Evolutionary conservation across 148 eudicot species (phyloP).

Genomic region (Vaccinium corymbosum): DNA sequence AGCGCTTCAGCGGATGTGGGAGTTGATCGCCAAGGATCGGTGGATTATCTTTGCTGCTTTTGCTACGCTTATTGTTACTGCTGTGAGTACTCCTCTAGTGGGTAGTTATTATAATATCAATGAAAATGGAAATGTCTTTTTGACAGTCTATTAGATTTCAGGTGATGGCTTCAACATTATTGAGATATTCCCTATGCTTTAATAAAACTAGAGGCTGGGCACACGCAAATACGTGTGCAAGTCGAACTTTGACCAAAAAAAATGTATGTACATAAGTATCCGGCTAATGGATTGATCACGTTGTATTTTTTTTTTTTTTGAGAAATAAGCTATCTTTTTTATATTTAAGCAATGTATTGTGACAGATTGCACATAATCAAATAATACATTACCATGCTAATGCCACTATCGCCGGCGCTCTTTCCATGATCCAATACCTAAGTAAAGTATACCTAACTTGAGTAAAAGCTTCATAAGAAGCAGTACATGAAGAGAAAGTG

Average conservation of each 20-base stretch:
- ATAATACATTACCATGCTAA: no score
- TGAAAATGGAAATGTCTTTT: neutral
- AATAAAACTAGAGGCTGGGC: neutral
- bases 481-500: neutral
- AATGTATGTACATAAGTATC: no score
- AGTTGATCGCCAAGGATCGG: constrained; percentile 62
- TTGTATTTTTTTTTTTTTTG: no score
- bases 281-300: no score
- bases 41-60: constrained; percentile 85
- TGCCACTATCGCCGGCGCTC: no score
- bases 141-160: neutral
- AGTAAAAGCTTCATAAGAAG: neutral
- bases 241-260: no score
- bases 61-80: constrained; percentile 66
- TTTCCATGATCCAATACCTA: no score
- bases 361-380: no score
- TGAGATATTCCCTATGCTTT: neutral
- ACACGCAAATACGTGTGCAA: no score
- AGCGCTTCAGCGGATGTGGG: constrained; percentile 88
- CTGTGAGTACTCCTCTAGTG: constrained; percentile 43
- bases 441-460: neutral
- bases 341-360: no score
- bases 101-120: neutral
- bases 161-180: neutral
- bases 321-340: no score